Evolutionary conservation across 2,329 filamentous ascomycete species (phyloP).

Genomic region (Fusarium sp.): DNA sequence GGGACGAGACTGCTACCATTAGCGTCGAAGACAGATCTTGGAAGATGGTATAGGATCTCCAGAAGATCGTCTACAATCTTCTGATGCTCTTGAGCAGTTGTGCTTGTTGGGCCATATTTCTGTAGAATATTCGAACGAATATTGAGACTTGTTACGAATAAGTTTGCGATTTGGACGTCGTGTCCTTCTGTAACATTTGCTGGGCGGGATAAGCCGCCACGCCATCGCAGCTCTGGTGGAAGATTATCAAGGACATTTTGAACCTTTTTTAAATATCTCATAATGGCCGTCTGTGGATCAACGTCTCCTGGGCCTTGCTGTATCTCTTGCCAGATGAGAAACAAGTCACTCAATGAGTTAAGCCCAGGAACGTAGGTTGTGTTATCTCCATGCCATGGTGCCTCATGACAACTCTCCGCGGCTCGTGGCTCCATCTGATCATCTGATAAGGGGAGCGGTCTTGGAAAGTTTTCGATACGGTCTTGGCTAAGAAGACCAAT

Average conservation of each 20-base stretch:
- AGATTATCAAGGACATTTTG: slow-evolving; percentile 51
- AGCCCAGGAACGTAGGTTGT: slow-evolving; percentile 53
- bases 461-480: slow-evolving; percentile 37
- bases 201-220: slow-evolving; percentile 53
- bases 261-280: slow-evolving; percentile 37
- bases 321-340: slow-evolving; percentile 52
- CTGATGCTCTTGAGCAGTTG: slow-evolving; percentile 46
- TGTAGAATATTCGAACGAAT: slow-evolving; percentile 55
- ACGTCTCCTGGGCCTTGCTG: slow-evolving; percentile 31
- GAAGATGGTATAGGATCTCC: slow-evolving; percentile 54
- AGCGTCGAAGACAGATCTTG: slow-evolving; percentile 51
- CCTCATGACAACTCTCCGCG: not conserved
- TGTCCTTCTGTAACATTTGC: slow-evolving; percentile 51
- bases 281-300: slow-evolving; percentile 25
- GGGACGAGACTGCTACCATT: slow-evolving; percentile 53
- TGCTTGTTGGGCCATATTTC: slow-evolving; percentile 43
- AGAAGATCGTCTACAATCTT: slow-evolving; percentile 54
- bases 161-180: slow-evolving; percentile 55
- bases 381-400: slow-evolving; percentile 52
- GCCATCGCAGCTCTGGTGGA: slow-evolving; percentile 54
- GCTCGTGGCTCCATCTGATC: slow-evolving; percentile 48
- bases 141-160: slow-evolving; percentile 55
- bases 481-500: slow-evolving; percentile 47
- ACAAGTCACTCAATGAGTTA: slow-evolving; percentile 52
- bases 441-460: slow-evolving; percentile 49